Evolutionary conservation across 2,329 filamentous ascomycete genomes (phyloP), one percentile per base, ranked within the genome.

Genomic region (Pseudogymnoascus sp.): DNA sequence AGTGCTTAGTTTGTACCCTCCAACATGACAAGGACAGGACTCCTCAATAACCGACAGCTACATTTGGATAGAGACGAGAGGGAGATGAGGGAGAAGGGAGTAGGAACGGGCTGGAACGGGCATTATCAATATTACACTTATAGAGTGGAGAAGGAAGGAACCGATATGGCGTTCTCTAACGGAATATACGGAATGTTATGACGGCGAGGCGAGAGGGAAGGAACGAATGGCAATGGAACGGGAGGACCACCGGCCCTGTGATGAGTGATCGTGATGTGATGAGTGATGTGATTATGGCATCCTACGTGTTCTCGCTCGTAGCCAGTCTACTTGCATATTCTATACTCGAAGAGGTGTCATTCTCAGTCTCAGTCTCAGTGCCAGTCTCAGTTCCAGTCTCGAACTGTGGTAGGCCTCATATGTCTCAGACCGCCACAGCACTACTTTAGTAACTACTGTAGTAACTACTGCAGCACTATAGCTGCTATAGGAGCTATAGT

Each of bases 391-490:
- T 50, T 3, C 11, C 14, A 18, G 25, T 53, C 47, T 31, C 47
- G 8, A 53, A n/a, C 7, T 53, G n/a, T 31, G 47, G 47, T 53
- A 53, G 7, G 47, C 14, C n/a, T 53, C 47, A 53, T 53, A 53
- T 53, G 47, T 53, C 47, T 53, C 47, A 53, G 47, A 53, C 47
- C 25, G 47, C 47, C 25, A 53, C 47, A 53, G 47, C 25, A n/a
- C n/a, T 53, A 53, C 47, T 53, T n/a, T 53, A 16, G n/a, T 18
- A 44, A 44, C 21, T 23, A 12, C 40, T 16, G n/a, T 53, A 16
- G n/a, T 18, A 44, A 44, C 21, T 23, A 12, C 40, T 16, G n/a
- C 23, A 31, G 23, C 21, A 23, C n/a, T 44, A 23, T 42, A 42
- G 38, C 18, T 16, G 8, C 6, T 16, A 40, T 21, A 42, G 8